Evolutionary conservation across 179 eudicot species (phyloP), one percentile per base, ranked within the genome.

Genomic region (Silene coronaria): DNA sequence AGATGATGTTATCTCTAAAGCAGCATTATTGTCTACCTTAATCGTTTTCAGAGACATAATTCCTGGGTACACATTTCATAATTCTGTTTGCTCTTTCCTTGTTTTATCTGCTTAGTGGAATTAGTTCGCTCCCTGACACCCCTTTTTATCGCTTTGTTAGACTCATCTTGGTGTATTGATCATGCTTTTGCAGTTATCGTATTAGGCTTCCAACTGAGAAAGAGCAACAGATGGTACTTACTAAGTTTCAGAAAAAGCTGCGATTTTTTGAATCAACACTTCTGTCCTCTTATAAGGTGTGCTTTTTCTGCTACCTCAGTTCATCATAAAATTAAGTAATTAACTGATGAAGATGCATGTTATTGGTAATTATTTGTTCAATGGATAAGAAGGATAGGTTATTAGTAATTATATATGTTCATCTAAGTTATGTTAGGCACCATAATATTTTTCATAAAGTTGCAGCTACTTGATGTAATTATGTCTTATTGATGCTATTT

Each of bases 181-280:
- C 82, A 57, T 70, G 61, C 28, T 27, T 57, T 70, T 64, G 79
- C 91, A 94, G 97, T 27, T 92, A 88, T 73, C 95, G 95, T 19
- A 90, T 94, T 76, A 86, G 97, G 88, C 89, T 94, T 77, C 98
- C 97, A 36, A 94, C 97, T 67, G 96, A 88, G 78, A 94, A 94
- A 82, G 98, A 94, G 87, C 85, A 73, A 75, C 91, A 87, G 81
- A 89, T 90, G 97, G 85, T 74, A 71, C 85, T 94, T 72, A 92
- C 98, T 4, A 92, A 91, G 86, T 80, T 76, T 77, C 86, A 92
- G 65, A 92, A 89, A 82, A 94, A 92, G 82, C 86, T 81, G 88
- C 91, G 98, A 42, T 85, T 58, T 74, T 92, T 88, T 78, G 98
- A 94, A 80, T 78, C 90, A 58, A 92, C 96, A 28, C 92, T 94